Percentiles rank a stretch among this genome's conserved stretches.
Conservation (phyloP, 1,284 basidiomycete genomes). For the Leccinum fallax region DNA sequence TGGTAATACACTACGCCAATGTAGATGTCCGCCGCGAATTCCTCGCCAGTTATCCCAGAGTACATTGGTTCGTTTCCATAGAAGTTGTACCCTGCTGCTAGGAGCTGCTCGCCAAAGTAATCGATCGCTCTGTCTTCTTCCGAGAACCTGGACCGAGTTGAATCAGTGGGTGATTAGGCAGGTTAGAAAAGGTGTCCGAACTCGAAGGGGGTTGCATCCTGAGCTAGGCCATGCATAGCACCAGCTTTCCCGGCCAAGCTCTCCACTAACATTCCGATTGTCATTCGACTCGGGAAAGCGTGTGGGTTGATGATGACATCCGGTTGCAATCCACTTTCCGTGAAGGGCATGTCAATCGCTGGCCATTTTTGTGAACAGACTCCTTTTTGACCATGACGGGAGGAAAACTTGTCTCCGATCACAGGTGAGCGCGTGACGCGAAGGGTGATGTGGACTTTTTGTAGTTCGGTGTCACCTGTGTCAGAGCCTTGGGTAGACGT, state of each 20-base stretch:
- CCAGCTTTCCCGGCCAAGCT: constrained; percentile 99
- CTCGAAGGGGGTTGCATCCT: constrained; percentile 98
- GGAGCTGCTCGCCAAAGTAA: constrained; percentile 96
- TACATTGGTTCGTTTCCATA: constrained; percentile 99
- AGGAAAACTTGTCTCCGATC: constrained; percentile 99
- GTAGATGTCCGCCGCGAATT: constrained; percentile 99
- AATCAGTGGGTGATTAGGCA: constrained; percentile 12
- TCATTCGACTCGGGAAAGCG: constrained; percentile 99
- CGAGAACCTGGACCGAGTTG: constrained; percentile 67
- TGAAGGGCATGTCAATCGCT: constrained; percentile 97
- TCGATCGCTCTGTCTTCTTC: constrained; percentile 96
- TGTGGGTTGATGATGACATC: constrained; percentile 99
- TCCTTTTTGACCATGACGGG: constrained; percentile 98
- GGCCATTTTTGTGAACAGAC: constrained; percentile 99
- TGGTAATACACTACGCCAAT: constrained; percentile 99
- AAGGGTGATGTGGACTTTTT: constrained; percentile 93
- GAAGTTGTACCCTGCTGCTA: constrained; percentile 96
- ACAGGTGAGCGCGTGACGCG: constrained; percentile 95
- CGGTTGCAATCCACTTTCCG: constrained; percentile 98
- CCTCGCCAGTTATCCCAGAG: constrained; percentile 97
- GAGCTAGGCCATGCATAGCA: constrained; percentile 96
- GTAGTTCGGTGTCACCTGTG: constrained; percentile 83
- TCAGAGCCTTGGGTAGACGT: constrained; percentile 66
- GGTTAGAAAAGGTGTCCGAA: constrained; percentile 41
- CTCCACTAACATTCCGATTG: constrained; percentile 99